Evolutionary conservation across 306 rosid genomes (phyloP).

Genomic region (Cicer judaicum): DNA sequence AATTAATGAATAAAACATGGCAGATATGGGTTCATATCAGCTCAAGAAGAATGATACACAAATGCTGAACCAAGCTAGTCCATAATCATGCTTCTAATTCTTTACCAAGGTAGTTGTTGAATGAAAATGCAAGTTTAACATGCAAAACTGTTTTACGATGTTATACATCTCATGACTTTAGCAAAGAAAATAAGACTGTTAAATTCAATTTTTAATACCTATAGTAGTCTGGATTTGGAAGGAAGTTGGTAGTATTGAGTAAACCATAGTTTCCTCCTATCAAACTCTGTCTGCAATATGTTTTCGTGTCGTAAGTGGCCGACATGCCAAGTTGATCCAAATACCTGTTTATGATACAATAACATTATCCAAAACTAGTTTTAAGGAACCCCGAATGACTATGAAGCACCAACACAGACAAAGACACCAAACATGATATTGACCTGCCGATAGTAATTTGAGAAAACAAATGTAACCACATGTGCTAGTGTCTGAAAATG

Average conservation of each 20-base stretch:
- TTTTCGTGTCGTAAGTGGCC: constrained; percentile 73
- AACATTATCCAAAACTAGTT: constrained; percentile 13
- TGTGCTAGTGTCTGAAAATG: background rate
- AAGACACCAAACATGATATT: background rate
- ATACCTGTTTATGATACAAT: constrained; percentile 61
- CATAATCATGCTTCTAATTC: background rate
- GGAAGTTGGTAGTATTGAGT: constrained; percentile 66
- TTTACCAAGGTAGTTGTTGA: constrained; percentile 9
- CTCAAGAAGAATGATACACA: background rate
- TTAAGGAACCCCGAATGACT: background rate
- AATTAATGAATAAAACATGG: constrained; percentile 17
- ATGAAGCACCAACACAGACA: background rate
- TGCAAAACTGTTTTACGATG: background rate
- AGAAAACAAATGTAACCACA: background rate
- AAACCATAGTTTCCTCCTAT: constrained; percentile 95
- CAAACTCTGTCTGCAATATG: constrained; percentile 92
- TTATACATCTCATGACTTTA: constrained; percentile 18
- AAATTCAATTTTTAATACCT: constrained; percentile 45
- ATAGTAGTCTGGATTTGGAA: constrained; percentile 84
- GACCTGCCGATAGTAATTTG: background rate
- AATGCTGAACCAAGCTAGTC: constrained; percentile 15
- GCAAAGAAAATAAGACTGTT: background rate
- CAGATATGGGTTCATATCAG: constrained; percentile 30
- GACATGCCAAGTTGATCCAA: constrained; percentile 95
- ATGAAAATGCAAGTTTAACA: constrained; percentile 25